Evolutionary conservation across 148 eudicot species (phyloP), one percentile per base, ranked within the genome.

Genomic region (Salicornia ramosissima): DNA sequence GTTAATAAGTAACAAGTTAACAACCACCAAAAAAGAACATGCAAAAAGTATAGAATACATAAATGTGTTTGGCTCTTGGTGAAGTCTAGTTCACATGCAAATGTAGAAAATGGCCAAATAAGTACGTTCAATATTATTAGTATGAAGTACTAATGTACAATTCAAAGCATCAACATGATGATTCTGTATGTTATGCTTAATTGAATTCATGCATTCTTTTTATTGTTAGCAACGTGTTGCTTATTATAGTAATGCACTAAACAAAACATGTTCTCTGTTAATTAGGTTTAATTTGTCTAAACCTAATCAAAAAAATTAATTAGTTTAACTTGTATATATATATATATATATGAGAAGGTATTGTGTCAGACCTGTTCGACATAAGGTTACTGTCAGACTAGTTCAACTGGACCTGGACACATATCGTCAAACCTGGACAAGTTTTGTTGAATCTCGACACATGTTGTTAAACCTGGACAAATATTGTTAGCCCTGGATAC

Each of bases 51-150:
- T 39, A 62, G 65, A 14, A 34, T 30, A 59, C 40, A 18, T 30
- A 31, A 59, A 59, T 19, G 16, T 30, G 64, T 59, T 62, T 62
- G 65, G 65, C 46, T 62, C 47, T 62, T 62, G 3, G 65, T 29
- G 3, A 62, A 62, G 47, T 62, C 10, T 13, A 36, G 45, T 14
- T 21, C 46, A 62, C 65, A 62, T 62, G 65, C 65, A 21, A n/a
- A 2, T 36, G 5, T 28, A 57, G 62, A 13, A 16, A 31, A 5
- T 21, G 26, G 16, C 65, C 46, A 36, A 61, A 36, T 19, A 19
- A 61, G 65, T 34, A 61, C 16, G 46, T 34, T 36, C 15, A 36
- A 62, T 15, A 28, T 62, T 10, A 62, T 36, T 62, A 62, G 46
- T 36, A 57, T n/a, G n/a, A n/a, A 9, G 61, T 57, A 29, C 31